Evolutionary conservation across 129 eudicot genomes (phyloP).

Genomic region (Helichrysum umbraculigerum): DNA sequence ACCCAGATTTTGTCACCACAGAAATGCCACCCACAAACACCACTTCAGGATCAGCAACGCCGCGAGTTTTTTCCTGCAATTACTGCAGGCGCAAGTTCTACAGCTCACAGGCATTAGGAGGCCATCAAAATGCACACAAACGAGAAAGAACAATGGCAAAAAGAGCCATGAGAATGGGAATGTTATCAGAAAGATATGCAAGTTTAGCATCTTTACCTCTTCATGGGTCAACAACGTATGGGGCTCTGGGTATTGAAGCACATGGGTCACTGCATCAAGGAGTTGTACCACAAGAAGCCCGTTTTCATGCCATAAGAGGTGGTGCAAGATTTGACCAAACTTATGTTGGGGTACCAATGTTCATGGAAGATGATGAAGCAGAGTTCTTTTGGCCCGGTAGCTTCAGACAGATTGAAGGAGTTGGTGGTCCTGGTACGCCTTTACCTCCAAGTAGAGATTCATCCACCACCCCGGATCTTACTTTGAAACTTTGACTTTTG

Average conservation of each 20-base stretch:
- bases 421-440: slow-evolving; percentile 24
- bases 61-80: slow-evolving; percentile 81
- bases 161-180: slow-evolving; percentile 74
- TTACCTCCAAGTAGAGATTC: slow-evolving; percentile 48
- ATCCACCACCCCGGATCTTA: slow-evolving; percentile 61
- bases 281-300: slow-evolving; percentile 27
- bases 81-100: slow-evolving; percentile 82
- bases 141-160: slow-evolving; percentile 84
- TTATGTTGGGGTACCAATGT: slow-evolving; percentile 50
- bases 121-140: slow-evolving; percentile 95
- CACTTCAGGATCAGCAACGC: slow-evolving; percentile 29
- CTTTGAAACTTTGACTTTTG: slow-evolving; percentile 59
- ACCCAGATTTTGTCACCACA: slow-evolving; percentile 22
- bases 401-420: slow-evolving; percentile 51
- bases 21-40: slow-evolving; percentile 32
- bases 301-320: slow-evolving; percentile 36
- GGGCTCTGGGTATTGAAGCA: slow-evolving; percentile 70
- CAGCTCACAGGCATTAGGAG: slow-evolving; percentile 96
- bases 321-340: slow-evolving; percentile 65
- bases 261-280: slow-evolving; percentile 64
- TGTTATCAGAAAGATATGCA: slow-evolving; percentile 71
- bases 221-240: slow-evolving; percentile 65
- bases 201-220: slow-evolving; percentile 86
- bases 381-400: slow-evolving; percentile 83
- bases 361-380: slow-evolving; percentile 57